Conservation (phyloP, 2,329 filamentous ascomycete species). For the Colletotrichum gigasporum region DNA sequence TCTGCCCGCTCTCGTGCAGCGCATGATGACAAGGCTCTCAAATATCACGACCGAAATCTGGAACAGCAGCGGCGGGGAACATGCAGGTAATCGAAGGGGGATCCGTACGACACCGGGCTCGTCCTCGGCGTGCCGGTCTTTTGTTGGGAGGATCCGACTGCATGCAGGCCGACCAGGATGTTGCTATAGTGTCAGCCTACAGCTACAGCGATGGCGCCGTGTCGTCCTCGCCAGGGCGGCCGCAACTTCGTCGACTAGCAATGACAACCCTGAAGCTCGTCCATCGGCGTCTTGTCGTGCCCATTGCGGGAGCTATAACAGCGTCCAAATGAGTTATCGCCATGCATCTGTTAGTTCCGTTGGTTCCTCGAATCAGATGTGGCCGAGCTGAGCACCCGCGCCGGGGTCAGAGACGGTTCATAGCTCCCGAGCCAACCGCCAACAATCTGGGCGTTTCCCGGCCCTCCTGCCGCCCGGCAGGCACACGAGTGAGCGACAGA, state of each 20-base stretch:
- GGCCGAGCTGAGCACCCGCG: not conserved
- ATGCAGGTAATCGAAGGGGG: not conserved
- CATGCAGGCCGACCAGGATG: not conserved
- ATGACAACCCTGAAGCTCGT: not conserved
- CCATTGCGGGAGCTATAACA: not conserved
- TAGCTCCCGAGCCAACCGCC: conserved; percentile 1
- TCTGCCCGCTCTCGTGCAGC: not conserved
- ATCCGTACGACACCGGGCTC: not conserved
- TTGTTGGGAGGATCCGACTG: not conserved
- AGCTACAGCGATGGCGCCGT: too few relatives aligned
- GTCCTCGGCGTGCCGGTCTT: not conserved
- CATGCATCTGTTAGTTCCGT: not conserved
- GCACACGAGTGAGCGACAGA: not conserved
- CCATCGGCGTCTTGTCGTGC: not conserved
- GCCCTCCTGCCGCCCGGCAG: not conserved
- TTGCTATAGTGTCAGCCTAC: not conserved
- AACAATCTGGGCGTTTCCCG: not conserved
- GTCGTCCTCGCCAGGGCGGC: not conserved
- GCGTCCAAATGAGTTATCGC: not conserved
- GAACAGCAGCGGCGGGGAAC: not conserved
- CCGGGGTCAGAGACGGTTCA: not conserved
- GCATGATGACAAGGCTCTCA: not conserved
- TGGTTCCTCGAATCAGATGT: conserved; percentile 1
- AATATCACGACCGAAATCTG: not conserved
- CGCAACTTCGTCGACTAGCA: not conserved